These are phyloP conservation scores for Eucalyptus marginata DNA, from an alignment of 345 rosid genomes.

Conservation along the genomic window DNA sequence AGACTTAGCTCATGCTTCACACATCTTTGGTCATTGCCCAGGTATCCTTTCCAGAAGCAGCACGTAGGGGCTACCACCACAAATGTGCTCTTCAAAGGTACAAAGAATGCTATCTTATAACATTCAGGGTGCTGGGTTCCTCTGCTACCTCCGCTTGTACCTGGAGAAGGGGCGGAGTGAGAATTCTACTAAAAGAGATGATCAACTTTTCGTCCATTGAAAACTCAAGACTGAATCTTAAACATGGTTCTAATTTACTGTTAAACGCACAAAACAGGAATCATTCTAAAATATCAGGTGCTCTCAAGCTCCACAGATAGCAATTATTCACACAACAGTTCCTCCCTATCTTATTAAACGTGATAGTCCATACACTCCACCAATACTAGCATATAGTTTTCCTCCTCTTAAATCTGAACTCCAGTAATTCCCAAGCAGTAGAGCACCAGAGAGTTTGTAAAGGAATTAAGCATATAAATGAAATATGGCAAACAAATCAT, in stretches of 20 bases:
- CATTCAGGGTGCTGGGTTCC: background rate
- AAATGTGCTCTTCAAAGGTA: background rate
- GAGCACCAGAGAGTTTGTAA: background rate
- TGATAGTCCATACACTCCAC: background rate
- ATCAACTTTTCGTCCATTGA: background rate
- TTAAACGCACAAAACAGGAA: background rate
- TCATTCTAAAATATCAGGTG: background rate
- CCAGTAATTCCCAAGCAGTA: background rate
- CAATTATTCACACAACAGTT: background rate
- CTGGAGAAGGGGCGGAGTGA: conserved; percentile 1
- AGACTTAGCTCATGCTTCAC: background rate
- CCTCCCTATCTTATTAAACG: background rate
- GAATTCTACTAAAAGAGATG: background rate
- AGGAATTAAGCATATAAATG: background rate
- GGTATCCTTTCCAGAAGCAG: background rate
- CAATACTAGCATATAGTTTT: background rate
- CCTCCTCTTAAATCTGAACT: background rate
- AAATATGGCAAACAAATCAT: background rate
- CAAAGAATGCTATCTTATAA: background rate
- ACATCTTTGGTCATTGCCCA: background rate
- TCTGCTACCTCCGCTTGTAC: conserved; percentile 27
- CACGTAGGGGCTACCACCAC: background rate
- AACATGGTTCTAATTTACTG: background rate
- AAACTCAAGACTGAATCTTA: background rate
- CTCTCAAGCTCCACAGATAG: background rate